phyloP scores from a whole-genome alignment of 2,329 filamentous ascomycete species.

The Curvularia spicifera region DNA sequence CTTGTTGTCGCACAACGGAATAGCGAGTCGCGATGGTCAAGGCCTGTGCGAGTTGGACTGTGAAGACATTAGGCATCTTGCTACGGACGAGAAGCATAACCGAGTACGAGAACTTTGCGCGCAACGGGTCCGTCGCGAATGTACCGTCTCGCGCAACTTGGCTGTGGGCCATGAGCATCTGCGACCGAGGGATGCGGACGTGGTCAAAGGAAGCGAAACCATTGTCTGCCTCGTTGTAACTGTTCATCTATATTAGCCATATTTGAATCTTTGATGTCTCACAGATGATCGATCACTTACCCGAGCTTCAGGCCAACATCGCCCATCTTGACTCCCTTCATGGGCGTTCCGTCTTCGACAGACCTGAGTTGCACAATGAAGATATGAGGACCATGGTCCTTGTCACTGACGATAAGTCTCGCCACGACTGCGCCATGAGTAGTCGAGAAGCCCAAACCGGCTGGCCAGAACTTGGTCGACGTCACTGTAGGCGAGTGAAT shows the following conservation, averaged over 20 bases:
- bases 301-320: slow-evolving; percentile 57
- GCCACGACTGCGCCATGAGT: slow-evolving; percentile 54
- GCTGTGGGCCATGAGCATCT: slow-evolving; percentile 57
- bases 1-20: slow-evolving; percentile 54
- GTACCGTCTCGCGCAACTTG: slow-evolving; percentile 52
- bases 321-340: slow-evolving; percentile 56
- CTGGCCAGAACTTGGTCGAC: slow-evolving; percentile 31
- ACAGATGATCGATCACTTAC: neutral
- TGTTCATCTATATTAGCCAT: neutral
- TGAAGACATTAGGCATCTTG: slow-evolving; percentile 52
- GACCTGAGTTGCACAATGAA: slow-evolving; percentile 59
- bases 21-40: slow-evolving; percentile 60
- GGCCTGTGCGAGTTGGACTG: slow-evolving; percentile 58
- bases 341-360: slow-evolving; percentile 52
- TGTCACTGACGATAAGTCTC: slow-evolving; percentile 51
- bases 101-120: slow-evolving; percentile 56
- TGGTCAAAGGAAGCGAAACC: slow-evolving; percentile 59
- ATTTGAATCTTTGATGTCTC: slow-evolving; percentile 25
- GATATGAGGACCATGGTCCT: slow-evolving; percentile 54
- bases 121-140: slow-evolving; percentile 52
- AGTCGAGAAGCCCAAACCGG: slow-evolving; percentile 23
- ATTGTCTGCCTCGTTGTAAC: slow-evolving; percentile 58
- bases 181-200: slow-evolving; percentile 54
- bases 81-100: slow-evolving; percentile 56
- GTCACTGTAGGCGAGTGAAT: slow-evolving; percentile 56